Conservation (phyloP, 192 early-diverging fungal species). For the Coemansia furcata region DNA sequence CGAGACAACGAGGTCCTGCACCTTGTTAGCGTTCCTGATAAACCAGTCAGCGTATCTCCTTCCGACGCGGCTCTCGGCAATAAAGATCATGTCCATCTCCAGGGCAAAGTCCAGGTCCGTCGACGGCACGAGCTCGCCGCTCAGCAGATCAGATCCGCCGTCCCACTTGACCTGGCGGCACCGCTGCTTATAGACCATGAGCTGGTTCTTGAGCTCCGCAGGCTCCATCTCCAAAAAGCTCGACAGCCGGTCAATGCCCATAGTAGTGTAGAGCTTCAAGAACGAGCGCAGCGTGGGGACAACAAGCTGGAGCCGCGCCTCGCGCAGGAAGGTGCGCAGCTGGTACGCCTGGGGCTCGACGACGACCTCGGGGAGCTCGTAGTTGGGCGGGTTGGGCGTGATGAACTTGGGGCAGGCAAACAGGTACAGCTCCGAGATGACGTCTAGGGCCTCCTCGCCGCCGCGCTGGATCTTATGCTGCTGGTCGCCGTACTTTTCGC, state of each 20-base stretch:
- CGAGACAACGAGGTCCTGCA: slow-evolving; percentile 53
- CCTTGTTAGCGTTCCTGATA: slow-evolving; percentile 90
- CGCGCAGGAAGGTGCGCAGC: slow-evolving; percentile 79
- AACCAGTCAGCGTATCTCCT: slow-evolving; percentile 95
- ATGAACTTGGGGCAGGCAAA: slow-evolving; percentile 97
- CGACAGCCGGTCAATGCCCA: slow-evolving; percentile 85
- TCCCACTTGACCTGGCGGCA: slow-evolving; percentile 87
- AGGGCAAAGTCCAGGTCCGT: slow-evolving; percentile 92
- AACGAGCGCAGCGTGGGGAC: slow-evolving; percentile 89
- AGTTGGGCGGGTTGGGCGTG: slow-evolving; percentile 82
- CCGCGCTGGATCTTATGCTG: slow-evolving; percentile 82
- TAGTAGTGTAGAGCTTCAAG: slow-evolving; percentile 93
- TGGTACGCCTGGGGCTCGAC: slow-evolving; percentile 73
- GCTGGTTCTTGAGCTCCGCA: slow-evolving; percentile 78
- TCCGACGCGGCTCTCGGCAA: slow-evolving; percentile 91
- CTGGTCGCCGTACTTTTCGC: slow-evolving; percentile 94
- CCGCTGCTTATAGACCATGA: slow-evolving; percentile 93
- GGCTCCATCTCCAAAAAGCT: slow-evolving; percentile 83
- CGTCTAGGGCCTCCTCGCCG: slow-evolving; percentile 76
- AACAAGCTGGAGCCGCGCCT: slow-evolving; percentile 81
- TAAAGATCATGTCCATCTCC: slow-evolving; percentile 92
- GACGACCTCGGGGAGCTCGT: slow-evolving; percentile 55
- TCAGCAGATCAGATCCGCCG: slow-evolving; percentile 70
- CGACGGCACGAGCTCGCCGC: slow-evolving; percentile 77
- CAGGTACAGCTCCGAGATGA: slow-evolving; percentile 86